These are phyloP conservation scores for Dichotomocladium elegans DNA, from an alignment of 371 early-diverging fungal species.

Conservation along the genomic window DNA sequence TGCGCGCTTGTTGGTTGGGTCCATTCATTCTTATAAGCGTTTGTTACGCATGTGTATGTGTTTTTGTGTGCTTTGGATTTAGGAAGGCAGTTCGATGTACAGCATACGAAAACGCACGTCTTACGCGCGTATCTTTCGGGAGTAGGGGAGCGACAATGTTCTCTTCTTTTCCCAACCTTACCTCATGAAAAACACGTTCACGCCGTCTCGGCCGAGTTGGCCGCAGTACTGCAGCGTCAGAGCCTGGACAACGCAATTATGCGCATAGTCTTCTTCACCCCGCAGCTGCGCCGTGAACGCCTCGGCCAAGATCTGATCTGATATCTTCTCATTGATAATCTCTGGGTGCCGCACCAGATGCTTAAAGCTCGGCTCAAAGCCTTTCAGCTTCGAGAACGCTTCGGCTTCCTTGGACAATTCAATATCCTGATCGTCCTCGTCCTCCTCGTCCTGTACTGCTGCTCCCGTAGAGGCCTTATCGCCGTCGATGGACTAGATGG, in stretches of 20 bases:
- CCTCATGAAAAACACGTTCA: constrained; percentile 82
- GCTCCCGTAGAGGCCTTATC: too few relatives aligned
- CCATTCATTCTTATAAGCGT: constrained; percentile 32
- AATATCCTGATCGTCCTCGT: constrained; percentile 56
- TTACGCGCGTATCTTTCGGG: too few relatives aligned
- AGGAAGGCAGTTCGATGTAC: not conserved
- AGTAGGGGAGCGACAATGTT: too few relatives aligned
- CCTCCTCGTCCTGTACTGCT: constrained; percentile 22
- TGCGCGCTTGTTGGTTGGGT: constrained; percentile 53
- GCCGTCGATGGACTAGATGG: constrained; percentile 4
- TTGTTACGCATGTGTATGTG: not conserved
- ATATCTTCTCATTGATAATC: constrained; percentile 63
- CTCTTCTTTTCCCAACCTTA: constrained; percentile 14
- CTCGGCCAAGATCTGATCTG: constrained; percentile 84
- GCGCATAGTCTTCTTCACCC: constrained; percentile 64
- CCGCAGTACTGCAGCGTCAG: constrained; percentile 81
- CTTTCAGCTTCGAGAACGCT: constrained; percentile 58
- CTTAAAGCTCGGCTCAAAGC: constrained; percentile 64
- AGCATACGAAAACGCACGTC: too few relatives aligned
- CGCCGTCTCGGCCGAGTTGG: constrained; percentile 80
- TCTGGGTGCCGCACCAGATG: constrained; percentile 67
- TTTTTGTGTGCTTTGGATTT: not conserved
- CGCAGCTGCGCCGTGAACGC: constrained; percentile 80
- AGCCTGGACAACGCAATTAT: constrained; percentile 77
- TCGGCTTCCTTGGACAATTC: constrained; percentile 59